phyloP scores from a whole-genome alignment of 768 basidiomycete genomes.

The Auriculariales sp. region DNA sequence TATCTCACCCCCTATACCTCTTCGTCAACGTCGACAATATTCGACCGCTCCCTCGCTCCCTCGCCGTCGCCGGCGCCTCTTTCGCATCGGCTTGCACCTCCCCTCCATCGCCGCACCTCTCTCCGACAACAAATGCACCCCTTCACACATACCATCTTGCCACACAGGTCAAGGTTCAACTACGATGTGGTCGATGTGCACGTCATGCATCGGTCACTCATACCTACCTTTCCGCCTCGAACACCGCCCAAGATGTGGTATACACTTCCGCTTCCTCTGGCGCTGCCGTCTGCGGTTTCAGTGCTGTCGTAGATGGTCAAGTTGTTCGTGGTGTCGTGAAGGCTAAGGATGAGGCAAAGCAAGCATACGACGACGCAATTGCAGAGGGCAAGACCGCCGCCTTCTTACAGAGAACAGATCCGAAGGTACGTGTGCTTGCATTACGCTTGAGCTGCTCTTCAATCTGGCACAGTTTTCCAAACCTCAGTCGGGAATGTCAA shows the following conservation, averaged over 20 bases:
- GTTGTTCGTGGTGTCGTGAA: conserved; percentile 30
- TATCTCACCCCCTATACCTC: too few species aligned
- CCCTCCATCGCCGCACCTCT: too few species aligned
- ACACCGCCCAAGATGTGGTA: conserved; percentile 11
- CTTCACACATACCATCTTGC: too few species aligned
- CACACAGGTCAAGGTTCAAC: too few species aligned
- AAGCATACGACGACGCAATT: conserved; percentile 26
- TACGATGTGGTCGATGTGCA: background rate
- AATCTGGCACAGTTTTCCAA: background rate
- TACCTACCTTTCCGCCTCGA: conserved; percentile 4
- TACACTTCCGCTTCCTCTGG: conserved; percentile 47
- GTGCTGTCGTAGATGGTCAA: conserved; percentile 28
- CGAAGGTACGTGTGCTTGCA: too few species aligned
- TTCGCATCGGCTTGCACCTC: too few species aligned
- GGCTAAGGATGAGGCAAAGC: conserved; percentile 29
- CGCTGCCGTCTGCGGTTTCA: conserved; percentile 41
- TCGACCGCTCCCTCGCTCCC: too few species aligned
- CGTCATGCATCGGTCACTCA: conserved; percentile 3
- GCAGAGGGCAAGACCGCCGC: conserved; percentile 26
- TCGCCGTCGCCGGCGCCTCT: too few species aligned
- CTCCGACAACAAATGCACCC: too few species aligned
- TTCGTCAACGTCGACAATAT: too few species aligned
- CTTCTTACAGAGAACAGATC: conserved; percentile 17
- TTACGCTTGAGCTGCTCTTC: too few species aligned
- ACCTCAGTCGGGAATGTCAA: background rate